Conservation (phyloP, 495 filamentous ascomycete genomes). For the Penicillium desertorum region DNA sequence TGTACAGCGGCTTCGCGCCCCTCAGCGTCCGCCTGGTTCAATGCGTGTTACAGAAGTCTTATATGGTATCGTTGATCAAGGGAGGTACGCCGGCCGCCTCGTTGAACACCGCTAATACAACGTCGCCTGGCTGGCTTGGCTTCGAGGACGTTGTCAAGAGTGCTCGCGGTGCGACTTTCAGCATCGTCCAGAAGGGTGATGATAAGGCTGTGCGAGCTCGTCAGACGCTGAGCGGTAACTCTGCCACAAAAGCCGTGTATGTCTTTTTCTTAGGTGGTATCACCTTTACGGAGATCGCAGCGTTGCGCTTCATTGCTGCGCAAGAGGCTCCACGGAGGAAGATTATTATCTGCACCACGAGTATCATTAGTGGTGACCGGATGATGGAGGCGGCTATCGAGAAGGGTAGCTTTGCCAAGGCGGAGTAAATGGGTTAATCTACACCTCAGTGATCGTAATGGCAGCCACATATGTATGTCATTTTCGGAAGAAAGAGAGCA, state of each 20-base stretch:
- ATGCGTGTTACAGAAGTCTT: constrained; percentile 87
- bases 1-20: constrained; percentile 95
- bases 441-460: constrained; percentile 17
- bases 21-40: constrained; percentile 93
- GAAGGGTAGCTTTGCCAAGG: constrained; percentile 59
- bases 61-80: constrained; percentile 66
- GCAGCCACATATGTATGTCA: constrained; percentile 16
- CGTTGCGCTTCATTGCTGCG: constrained; percentile 83
- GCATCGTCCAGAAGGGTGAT: constrained; percentile 88
- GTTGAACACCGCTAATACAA: constrained; percentile 52
- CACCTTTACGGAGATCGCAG: constrained; percentile 94
- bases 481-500: constrained; percentile 23
- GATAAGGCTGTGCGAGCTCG: constrained; percentile 91
- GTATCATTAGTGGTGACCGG: constrained; percentile 82
- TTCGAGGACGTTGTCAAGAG: constrained; percentile 89
- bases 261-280: constrained; percentile 95
- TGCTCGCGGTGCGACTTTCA: constrained; percentile 82
- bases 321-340: constrained; percentile 80
- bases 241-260: constrained; percentile 78
- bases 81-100: constrained; percentile 50
- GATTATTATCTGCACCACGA: constrained; percentile 89
- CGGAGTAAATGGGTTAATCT: constrained; percentile 21
- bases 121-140: constrained; percentile 80
- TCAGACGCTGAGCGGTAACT: constrained; percentile 65
- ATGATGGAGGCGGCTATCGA: constrained; percentile 90